phyloP scores from a whole-genome alignment of 2,329 filamentous ascomycete genomes.

The Ophiostoma sp. region DNA sequence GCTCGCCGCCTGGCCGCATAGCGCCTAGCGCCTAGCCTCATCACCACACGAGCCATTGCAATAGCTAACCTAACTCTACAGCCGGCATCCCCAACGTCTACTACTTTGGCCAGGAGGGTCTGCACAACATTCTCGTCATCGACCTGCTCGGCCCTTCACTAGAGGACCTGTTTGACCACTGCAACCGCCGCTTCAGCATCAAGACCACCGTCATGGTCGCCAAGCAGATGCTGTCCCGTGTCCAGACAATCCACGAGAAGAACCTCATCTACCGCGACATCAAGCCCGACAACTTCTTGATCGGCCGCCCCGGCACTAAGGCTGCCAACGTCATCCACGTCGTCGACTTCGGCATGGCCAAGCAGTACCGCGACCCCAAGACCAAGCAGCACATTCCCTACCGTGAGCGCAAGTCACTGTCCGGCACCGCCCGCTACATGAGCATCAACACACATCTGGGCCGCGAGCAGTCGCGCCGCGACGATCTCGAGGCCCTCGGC shows the following conservation, averaged over 20 bases:
- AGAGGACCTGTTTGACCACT: slow-evolving; percentile 96
- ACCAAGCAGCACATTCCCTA: slow-evolving; percentile 99
- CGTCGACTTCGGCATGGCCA: slow-evolving; percentile 98
- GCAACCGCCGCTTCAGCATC: slow-evolving; percentile 87
- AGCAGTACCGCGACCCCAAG: slow-evolving; percentile 97
- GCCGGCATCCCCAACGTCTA: slow-evolving; percentile 99
- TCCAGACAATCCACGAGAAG: slow-evolving; percentile 94
- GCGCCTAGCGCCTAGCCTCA: too few relatives aligned
- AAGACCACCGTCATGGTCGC: slow-evolving; percentile 99
- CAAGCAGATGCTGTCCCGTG: slow-evolving; percentile 96
- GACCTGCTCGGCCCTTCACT: slow-evolving; percentile 91
- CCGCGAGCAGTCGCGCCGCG: slow-evolving; percentile 89
- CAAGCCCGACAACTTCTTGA: slow-evolving; percentile 98
- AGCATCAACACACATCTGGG: slow-evolving; percentile 99
- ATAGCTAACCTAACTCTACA: slow-evolving; percentile 36
- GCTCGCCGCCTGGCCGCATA: background rate
- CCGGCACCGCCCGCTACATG: slow-evolving; percentile 97
- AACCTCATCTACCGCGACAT: slow-evolving; percentile 99
- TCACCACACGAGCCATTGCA: background rate
- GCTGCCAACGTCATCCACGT: slow-evolving; percentile 97
- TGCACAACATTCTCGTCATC: slow-evolving; percentile 98
- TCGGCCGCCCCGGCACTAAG: slow-evolving; percentile 86
- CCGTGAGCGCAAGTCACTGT: slow-evolving; percentile 91
- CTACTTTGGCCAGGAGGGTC: slow-evolving; percentile 96
- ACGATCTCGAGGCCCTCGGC: slow-evolving; percentile 84